Percentiles rank a stretch among this genome's conserved stretches.
These are phyloP conservation scores for Fusarium sp. DNA, from an alignment of 2,329 filamentous ascomycete species.

Conservation along the genomic window DNA sequence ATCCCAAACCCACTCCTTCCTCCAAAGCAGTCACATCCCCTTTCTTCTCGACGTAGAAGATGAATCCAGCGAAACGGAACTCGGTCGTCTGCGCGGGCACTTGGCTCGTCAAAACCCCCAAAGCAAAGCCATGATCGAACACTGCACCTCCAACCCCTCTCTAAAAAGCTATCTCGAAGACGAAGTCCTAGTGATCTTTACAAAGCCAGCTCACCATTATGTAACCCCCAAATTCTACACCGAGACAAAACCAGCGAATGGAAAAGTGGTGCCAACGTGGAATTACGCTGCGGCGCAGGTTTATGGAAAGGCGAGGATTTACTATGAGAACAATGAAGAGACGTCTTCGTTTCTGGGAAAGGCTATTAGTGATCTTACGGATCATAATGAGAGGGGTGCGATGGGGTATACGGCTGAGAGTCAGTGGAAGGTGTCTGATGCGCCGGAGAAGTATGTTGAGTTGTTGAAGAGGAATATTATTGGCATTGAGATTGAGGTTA, in stretches of 20 bases:
- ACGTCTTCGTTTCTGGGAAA: slow-evolving; percentile 55
- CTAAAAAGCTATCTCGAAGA: slow-evolving; percentile 48
- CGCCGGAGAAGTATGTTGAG: slow-evolving; percentile 63
- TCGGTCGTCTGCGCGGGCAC: slow-evolving; percentile 63
- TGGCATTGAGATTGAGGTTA: slow-evolving; percentile 66
- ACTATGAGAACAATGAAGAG: slow-evolving; percentile 56
- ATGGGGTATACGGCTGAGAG: slow-evolving; percentile 61
- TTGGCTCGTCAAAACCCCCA: slow-evolving; percentile 71
- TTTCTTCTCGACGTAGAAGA: slow-evolving; percentile 63
- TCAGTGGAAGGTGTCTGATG: slow-evolving; percentile 65
- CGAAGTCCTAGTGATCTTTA: slow-evolving; percentile 73
- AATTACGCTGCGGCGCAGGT: slow-evolving; percentile 73
- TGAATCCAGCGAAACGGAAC: slow-evolving; percentile 49
- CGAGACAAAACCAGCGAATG: slow-evolving; percentile 69
- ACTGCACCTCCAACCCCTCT: slow-evolving; percentile 17
- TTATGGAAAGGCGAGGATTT: slow-evolving; percentile 66
- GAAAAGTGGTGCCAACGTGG: slow-evolving; percentile 76
- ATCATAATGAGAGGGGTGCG: slow-evolving; percentile 58
- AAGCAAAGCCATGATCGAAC: slow-evolving; percentile 65
- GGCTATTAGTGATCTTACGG: slow-evolving; percentile 62
- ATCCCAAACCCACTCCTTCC: slow-evolving; percentile 55
- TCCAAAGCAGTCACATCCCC: slow-evolving; percentile 70
- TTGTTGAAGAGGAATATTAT: slow-evolving; percentile 66
- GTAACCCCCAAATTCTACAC: slow-evolving; percentile 75
- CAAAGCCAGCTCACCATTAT: slow-evolving; percentile 65